Conservation (phyloP, 805 yeast species). For the Candida maris region DNA sequence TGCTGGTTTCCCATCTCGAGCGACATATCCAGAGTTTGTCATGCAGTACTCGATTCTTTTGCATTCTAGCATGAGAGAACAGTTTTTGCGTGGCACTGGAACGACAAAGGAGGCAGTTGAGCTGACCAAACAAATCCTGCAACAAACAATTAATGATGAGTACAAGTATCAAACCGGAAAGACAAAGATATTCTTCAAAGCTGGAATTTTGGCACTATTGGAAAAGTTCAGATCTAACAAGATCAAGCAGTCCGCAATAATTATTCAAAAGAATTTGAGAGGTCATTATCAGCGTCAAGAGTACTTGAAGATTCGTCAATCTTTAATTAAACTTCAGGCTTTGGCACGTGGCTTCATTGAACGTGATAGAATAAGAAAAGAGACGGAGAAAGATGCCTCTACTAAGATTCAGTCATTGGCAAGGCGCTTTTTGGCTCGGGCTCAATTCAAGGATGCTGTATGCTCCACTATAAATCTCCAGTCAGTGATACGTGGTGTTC, state of each 20-base stretch:
- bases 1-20: conserved; percentile 96
- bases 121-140: conserved; percentile 67
- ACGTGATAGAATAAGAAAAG: conserved; percentile 52
- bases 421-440: conserved; percentile 53
- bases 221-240: conserved; percentile 84
- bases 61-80: conserved; percentile 64
- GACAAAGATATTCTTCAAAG: conserved; percentile 91
- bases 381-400: conserved; percentile 61
- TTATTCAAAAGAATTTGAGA: conserved; percentile 81
- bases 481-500: conserved; percentile 46
- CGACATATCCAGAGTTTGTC: conserved; percentile 93
- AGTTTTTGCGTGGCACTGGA: conserved; percentile 49
- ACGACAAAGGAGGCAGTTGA: conserved; percentile 54
- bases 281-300: conserved; percentile 58
- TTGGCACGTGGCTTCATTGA: conserved; percentile 59
- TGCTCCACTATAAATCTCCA: conserved; percentile 42
- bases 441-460: conserved; percentile 31
- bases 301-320: conserved; percentile 50
- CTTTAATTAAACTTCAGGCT: conserved; percentile 58
- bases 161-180: conserved; percentile 84
- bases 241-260: conserved; percentile 69
- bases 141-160: conserved; percentile 58
- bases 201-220: conserved; percentile 90
- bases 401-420: conserved; percentile 63
- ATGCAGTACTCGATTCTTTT: conserved; percentile 82